Percentiles rank a stretch among this genome's conserved stretches.
Evolutionary conservation across 2,329 filamentous ascomycete genomes (phyloP).

Genomic region (Trichoderma hamatum): DNA sequence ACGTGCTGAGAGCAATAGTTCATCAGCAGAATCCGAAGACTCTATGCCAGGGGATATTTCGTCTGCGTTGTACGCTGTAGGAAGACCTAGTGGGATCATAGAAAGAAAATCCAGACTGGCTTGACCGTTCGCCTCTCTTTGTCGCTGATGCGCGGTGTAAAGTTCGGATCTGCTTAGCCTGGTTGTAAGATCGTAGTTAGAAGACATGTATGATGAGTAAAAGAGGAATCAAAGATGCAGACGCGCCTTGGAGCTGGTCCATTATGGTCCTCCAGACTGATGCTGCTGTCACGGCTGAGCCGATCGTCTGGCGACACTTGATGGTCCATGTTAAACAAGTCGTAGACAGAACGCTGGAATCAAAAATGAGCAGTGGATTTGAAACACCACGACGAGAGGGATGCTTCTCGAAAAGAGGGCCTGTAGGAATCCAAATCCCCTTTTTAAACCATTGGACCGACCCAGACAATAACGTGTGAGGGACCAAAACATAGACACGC

Average conservation of each 20-base stretch:
- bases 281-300: conserved; percentile 10
- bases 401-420: neutral
- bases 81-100: conserved; percentile 6
- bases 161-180: neutral
- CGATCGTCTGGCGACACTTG: neutral
- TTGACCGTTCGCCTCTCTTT: neutral
- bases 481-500: neutral
- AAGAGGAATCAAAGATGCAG: neutral
- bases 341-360: neutral
- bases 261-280: conserved; percentile 13
- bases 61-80: neutral
- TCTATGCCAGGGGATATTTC: neutral
- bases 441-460: neutral
- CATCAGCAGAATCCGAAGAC: neutral
- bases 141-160: neutral
- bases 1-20: neutral
- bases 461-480: neutral
- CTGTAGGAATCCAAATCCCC: neutral
- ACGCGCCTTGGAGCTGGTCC: neutral
- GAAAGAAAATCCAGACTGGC: neutral
- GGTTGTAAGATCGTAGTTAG: neutral
- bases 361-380: neutral
- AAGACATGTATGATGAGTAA: too few species aligned
- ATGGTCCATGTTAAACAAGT: neutral
- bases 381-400: neutral